phyloP scores from a whole-genome alignment of 352 stramenopile genomes.

The Pythium apleroticum region DNA sequence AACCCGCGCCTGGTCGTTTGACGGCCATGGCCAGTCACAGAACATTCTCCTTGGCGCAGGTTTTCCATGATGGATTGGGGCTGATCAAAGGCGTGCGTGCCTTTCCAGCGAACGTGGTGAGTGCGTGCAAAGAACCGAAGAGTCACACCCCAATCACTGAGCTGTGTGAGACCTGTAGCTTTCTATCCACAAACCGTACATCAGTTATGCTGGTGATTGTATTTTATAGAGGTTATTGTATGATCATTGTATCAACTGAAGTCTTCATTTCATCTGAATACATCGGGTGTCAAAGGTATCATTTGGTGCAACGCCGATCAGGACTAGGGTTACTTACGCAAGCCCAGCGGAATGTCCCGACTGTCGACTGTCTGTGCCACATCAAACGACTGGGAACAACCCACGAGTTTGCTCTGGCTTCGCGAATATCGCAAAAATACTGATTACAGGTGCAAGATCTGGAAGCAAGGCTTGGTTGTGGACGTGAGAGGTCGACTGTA shows the following conservation, averaged over 20 bases:
- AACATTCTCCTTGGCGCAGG: slow-evolving; percentile 7
- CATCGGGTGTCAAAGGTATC: background rate
- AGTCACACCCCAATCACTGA: slow-evolving; percentile 2
- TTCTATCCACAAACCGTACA: background rate
- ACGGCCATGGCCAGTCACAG: slow-evolving; percentile 15
- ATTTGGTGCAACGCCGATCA: background rate
- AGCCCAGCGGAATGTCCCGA: background rate
- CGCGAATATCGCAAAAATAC: background rate
- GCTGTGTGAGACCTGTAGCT: background rate
- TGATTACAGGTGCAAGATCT: background rate
- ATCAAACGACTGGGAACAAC: background rate
- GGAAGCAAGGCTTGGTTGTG: background rate
- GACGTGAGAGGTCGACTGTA: background rate
- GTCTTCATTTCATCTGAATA: background rate
- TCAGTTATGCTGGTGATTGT: too few species aligned
- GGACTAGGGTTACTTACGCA: background rate
- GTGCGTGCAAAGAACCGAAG: background rate
- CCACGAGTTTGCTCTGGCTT: background rate
- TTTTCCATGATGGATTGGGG: background rate
- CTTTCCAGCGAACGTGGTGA: background rate
- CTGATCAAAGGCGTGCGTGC: slow-evolving; percentile 1
- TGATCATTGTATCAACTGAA: too few species aligned
- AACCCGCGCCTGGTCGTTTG: background rate
- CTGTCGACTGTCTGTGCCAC: background rate
- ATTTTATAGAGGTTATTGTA: too few species aligned